phyloP scores from a whole-genome alignment of 1,139 yeast species.

The Hemisphaericaspora xylanilytica region DNA sequence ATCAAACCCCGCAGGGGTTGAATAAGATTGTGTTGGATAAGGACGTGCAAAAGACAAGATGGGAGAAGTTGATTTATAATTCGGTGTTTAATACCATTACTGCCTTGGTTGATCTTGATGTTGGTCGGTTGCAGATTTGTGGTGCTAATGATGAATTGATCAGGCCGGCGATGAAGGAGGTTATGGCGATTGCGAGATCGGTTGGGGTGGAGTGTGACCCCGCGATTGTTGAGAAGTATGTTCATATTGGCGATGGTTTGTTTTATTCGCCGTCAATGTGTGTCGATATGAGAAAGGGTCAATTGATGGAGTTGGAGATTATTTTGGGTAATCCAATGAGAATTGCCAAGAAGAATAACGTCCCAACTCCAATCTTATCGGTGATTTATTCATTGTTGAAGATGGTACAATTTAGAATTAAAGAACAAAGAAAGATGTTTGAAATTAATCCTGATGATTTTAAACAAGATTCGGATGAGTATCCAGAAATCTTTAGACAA shows the following conservation, averaged over 20 bases:
- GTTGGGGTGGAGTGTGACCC: constrained; percentile 56
- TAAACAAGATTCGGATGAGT: constrained; percentile 30
- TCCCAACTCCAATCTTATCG: constrained; percentile 57
- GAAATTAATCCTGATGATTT: constrained; percentile 28
- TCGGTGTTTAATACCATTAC: constrained; percentile 64
- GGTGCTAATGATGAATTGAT: constrained; percentile 50
- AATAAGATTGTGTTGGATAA: constrained; percentile 46
- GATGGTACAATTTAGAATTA: constrained; percentile 57
- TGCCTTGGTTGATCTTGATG: constrained; percentile 50
- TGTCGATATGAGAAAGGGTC: constrained; percentile 66
- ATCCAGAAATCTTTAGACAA: constrained; percentile 24
- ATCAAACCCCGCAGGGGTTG: constrained; percentile 39
- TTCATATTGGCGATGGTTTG: constrained; percentile 60
- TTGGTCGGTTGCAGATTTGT: constrained; percentile 56
- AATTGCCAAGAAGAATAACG: constrained; percentile 52
- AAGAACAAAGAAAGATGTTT: constrained; percentile 51
- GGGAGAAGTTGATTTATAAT: constrained; percentile 74
- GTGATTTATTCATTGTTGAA: constrained; percentile 57
- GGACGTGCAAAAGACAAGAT: constrained; percentile 54
- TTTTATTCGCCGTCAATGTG: constrained; percentile 74
- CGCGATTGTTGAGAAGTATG: constrained; percentile 42
- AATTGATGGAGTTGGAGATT: constrained; percentile 68
- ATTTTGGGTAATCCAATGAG: constrained; percentile 70
- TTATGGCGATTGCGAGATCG: constrained; percentile 57
- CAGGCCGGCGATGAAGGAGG: constrained; percentile 66